Evolutionary conservation across 441 rosid genomes (phyloP).

Genomic region (Aleurites moluccanus): DNA sequence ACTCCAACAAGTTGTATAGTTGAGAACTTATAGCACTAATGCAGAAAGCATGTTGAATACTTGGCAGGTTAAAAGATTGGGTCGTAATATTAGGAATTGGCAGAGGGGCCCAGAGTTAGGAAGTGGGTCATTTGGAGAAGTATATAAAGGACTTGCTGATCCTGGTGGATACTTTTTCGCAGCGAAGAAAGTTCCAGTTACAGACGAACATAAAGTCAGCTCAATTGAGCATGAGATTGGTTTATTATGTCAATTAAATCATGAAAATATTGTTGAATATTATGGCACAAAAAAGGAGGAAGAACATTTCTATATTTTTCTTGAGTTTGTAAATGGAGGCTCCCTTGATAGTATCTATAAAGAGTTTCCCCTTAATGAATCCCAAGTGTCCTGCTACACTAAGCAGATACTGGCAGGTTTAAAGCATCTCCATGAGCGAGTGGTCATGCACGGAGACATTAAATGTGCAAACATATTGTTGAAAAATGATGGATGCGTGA

Average conservation of each 20-base stretch:
- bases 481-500: background rate
- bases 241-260: background rate
- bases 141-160: background rate
- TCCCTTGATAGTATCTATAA: background rate
- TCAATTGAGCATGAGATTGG: background rate
- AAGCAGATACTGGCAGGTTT: background rate
- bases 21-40: background rate
- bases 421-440: background rate
- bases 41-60: background rate
- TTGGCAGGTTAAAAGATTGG: background rate
- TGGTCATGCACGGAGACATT: background rate
- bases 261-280: background rate
- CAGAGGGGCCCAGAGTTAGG: background rate
- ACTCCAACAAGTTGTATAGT: background rate
- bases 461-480: constrained; percentile 10
- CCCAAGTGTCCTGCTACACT: background rate
- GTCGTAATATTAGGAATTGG: background rate
- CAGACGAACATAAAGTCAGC: background rate
- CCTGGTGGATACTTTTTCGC: background rate
- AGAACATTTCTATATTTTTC: too few relatives aligned
- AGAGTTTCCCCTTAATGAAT: background rate
- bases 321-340: background rate
- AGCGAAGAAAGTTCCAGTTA: background rate
- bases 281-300: background rate
- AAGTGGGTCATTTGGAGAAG: background rate